Percentiles rank a stretch among this genome's conserved stretches.
Evolutionary conservation across 1,284 basidiomycete genomes (phyloP).

Genomic region (Trametes hirsuta): DNA sequence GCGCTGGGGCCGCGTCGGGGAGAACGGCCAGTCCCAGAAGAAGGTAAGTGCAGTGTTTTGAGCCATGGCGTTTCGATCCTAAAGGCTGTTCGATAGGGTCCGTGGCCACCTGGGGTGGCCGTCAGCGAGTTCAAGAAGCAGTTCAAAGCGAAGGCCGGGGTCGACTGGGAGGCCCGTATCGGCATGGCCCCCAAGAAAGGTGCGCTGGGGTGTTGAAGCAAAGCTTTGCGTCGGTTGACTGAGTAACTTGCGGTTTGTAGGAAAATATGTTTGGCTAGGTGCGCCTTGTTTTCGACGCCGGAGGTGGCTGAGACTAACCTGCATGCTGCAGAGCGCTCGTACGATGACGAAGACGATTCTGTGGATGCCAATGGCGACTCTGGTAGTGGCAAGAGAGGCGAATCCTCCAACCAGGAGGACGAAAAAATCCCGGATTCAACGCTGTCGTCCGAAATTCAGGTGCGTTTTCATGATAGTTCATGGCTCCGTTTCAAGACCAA

Average conservation of each 20-base stretch:
- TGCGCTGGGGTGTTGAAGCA: slow-evolving; percentile 23
- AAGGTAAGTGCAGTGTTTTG: slow-evolving; percentile 43
- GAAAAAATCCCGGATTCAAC: slow-evolving; percentile 51
- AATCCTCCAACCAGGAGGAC: slow-evolving; percentile 41
- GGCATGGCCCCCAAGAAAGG: slow-evolving; percentile 60
- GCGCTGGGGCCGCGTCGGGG: slow-evolving; percentile 67
- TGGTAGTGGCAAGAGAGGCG: slow-evolving; percentile 22
- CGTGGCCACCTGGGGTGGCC: slow-evolving; percentile 40
- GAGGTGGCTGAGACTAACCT: not conserved
- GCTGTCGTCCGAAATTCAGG: slow-evolving; percentile 52
- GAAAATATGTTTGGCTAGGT: slow-evolving; percentile 68
- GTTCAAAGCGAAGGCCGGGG: slow-evolving; percentile 58
- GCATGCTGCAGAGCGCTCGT: slow-evolving; percentile 49
- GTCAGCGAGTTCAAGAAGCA: slow-evolving; percentile 62
- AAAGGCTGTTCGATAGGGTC: slow-evolving; percentile 34
- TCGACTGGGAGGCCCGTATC: slow-evolving; percentile 53
- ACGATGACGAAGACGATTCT: slow-evolving; percentile 47
- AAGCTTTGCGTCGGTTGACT: not conserved
- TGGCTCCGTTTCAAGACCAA: not conserved
- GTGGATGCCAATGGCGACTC: slow-evolving; percentile 27
- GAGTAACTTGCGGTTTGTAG: slow-evolving; percentile 32
- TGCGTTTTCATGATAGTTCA: slow-evolving; percentile 21
- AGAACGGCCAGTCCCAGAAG: slow-evolving; percentile 49
- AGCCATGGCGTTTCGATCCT: not conserved
- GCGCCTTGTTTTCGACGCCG: slow-evolving; percentile 8